Evolutionary conservation across 331 rosid species (phyloP).

Genomic region (Rhamnella rubrinervis): DNA sequence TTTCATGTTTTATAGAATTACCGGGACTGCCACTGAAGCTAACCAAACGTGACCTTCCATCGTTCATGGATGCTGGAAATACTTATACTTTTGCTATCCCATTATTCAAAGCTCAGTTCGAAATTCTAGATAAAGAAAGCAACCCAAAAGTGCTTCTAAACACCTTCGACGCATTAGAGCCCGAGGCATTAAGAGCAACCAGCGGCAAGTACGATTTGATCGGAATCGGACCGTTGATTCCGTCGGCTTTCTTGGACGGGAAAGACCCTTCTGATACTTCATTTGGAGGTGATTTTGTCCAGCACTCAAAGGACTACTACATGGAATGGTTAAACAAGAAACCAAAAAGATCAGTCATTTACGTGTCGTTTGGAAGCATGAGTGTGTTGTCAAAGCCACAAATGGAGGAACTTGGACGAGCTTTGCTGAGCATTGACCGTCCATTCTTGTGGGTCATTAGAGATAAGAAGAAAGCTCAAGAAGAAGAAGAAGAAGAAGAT

Average conservation of each 20-base stretch:
- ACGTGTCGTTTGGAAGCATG: constrained; percentile 62
- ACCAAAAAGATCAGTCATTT: constrained; percentile 45
- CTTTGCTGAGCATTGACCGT: constrained; percentile 25
- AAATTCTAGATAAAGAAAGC: constrained; percentile 20
- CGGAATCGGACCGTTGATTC: constrained; percentile 11
- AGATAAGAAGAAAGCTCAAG: not conserved
- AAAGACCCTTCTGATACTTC: constrained; percentile 17
- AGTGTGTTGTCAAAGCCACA: constrained; percentile 36
- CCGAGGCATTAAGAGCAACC: constrained; percentile 38
- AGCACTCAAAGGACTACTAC: constrained; percentile 1
- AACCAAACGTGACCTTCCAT: constrained; percentile 41
- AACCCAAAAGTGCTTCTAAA: constrained; percentile 43
- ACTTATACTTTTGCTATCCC: constrained; percentile 21
- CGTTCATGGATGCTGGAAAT: constrained; percentile 22
- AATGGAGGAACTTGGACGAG: constrained; percentile 56
- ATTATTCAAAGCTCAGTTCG: constrained; percentile 28
- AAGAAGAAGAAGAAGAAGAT: not conserved
- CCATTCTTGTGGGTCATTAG: constrained; percentile 44
- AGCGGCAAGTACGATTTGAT: not conserved
- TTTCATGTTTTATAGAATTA: constrained; percentile 20
- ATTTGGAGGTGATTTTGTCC: constrained; percentile 35
- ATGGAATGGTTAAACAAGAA: constrained; percentile 53
- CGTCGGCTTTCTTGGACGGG: not conserved
- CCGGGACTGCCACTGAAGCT: constrained; percentile 51
- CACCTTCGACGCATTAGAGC: constrained; percentile 52